Evolutionary conservation across 306 rosid genomes (phyloP).

Genomic region (Cucurbita pepo): DNA sequence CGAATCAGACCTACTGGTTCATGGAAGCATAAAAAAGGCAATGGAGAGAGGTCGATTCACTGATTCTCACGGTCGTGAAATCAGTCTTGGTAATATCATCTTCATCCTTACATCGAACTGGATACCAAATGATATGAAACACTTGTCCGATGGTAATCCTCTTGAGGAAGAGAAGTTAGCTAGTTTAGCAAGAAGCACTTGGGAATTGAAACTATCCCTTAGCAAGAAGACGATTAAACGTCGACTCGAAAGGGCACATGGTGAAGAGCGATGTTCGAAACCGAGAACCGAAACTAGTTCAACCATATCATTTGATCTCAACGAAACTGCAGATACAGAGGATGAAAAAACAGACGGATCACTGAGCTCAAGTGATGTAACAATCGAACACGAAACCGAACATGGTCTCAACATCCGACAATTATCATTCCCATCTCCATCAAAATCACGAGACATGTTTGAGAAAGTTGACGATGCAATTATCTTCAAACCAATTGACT

Average conservation of each 20-base stretch:
- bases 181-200: constrained; percentile 32
- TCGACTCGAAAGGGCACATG: constrained; percentile 40
- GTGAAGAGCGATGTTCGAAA: constrained; percentile 45
- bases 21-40: constrained; percentile 62
- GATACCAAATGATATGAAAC: constrained; percentile 57
- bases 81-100: constrained; percentile 65
- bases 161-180: constrained; percentile 48
- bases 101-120: constrained; percentile 71
- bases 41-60: constrained; percentile 75
- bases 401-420: constrained; percentile 18
- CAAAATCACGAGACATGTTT: constrained; percentile 36
- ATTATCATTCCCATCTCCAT: constrained; percentile 9
- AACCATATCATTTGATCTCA: constrained; percentile 60
- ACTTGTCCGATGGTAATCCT: constrained; percentile 29
- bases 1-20: constrained; percentile 41
- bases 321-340: constrained; percentile 55
- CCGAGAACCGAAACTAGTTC: constrained; percentile 33
- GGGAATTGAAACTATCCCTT: constrained; percentile 60
- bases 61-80: constrained; percentile 85
- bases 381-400: constrained; percentile 60
- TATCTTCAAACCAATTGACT: constrained; percentile 63
- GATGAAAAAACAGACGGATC: constrained; percentile 68
- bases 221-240: constrained; percentile 50
- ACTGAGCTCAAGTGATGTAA: constrained; percentile 77
- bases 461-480: constrained; percentile 62